Conservation (phyloP, 345 rosid species). For the Dimocarpus longan region DNA sequence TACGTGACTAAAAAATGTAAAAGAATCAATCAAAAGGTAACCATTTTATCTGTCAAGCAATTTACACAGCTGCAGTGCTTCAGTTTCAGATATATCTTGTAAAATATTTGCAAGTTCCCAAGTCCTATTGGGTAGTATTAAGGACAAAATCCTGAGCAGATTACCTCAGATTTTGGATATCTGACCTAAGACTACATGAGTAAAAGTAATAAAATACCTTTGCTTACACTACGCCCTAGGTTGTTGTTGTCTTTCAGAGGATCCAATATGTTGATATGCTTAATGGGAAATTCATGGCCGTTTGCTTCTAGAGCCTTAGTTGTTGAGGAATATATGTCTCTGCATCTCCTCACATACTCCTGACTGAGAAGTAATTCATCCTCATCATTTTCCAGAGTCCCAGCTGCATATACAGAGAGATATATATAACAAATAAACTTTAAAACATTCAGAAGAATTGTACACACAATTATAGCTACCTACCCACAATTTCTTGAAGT, state of each 20-base stretch:
- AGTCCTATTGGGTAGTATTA: not conserved
- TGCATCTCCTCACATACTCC: slow-evolving; percentile 57
- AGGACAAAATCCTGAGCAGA: not conserved
- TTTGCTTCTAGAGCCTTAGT: slow-evolving; percentile 39
- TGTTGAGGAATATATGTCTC: slow-evolving; percentile 49
- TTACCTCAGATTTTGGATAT: not conserved
- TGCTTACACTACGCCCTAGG: slow-evolving; percentile 86
- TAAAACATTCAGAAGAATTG: not conserved
- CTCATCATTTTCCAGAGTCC: slow-evolving; percentile 38
- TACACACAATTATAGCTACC: slow-evolving; percentile 24
- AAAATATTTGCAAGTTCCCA: not conserved
- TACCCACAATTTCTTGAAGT: slow-evolving; percentile 59
- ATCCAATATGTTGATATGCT: slow-evolving; percentile 79
- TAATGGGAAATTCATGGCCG: slow-evolving; percentile 49
- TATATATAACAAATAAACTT: not conserved
- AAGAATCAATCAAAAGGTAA: not conserved
- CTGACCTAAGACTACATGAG: slow-evolving; percentile 6
- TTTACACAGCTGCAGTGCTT: not conserved
- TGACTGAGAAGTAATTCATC: slow-evolving; percentile 51
- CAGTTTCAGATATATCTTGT: slow-evolving; percentile 9
- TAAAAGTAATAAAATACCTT: slow-evolving; percentile 49
- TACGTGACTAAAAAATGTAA: not conserved
- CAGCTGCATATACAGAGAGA: slow-evolving; percentile 33
- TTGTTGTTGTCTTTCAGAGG: slow-evolving; percentile 82
- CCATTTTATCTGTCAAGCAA: no score